These are phyloP conservation scores for Tylopilus cervinicoccineus DNA, from an alignment of 768 basidiomycete species.

Conservation along the genomic window DNA sequence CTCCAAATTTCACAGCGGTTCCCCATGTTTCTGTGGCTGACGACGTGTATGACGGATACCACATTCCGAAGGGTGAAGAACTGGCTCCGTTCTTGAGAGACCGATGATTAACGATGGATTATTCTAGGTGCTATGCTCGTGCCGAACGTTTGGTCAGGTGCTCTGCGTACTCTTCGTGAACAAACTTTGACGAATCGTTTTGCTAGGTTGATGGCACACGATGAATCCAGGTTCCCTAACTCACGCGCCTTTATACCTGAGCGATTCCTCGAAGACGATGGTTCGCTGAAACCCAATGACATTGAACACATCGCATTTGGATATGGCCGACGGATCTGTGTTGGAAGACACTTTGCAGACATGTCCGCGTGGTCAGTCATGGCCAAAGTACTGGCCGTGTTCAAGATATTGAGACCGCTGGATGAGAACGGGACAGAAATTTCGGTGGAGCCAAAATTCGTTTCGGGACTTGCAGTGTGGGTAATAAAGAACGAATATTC, in stretches of 20 bases:
- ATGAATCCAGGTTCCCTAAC: conserved; percentile 30
- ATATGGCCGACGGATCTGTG: conserved; percentile 26
- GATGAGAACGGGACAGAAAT: conserved; percentile 11
- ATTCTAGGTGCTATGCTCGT: conserved; percentile 3
- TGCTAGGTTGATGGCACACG: conserved; percentile 13
- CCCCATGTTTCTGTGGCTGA: not conserved
- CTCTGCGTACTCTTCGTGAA: fast-evolving
- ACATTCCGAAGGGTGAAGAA: not conserved
- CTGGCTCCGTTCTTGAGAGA: not conserved
- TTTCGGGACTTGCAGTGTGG: conserved; percentile 10
- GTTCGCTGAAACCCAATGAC: conserved; percentile 15
- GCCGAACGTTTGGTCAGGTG: conserved; percentile 7
- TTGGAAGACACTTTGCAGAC: conserved; percentile 22
- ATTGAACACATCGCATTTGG: conserved; percentile 13
- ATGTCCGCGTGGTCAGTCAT: conserved; percentile 15
- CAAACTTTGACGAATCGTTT: no score
- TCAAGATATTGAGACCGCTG: not conserved
- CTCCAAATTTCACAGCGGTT: not conserved
- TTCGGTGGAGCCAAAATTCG: conserved; percentile 10
- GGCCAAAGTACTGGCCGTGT: conserved; percentile 7
- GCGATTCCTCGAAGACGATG: conserved; percentile 32
- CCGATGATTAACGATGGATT: not conserved
- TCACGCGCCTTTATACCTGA: conserved; percentile 37
- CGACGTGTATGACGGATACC: not conserved
- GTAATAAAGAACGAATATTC: no score